These are phyloP conservation scores for Blastobotrys illinoisensis DNA, from an alignment of 1,139 yeast species.

Conservation along the genomic window DNA sequence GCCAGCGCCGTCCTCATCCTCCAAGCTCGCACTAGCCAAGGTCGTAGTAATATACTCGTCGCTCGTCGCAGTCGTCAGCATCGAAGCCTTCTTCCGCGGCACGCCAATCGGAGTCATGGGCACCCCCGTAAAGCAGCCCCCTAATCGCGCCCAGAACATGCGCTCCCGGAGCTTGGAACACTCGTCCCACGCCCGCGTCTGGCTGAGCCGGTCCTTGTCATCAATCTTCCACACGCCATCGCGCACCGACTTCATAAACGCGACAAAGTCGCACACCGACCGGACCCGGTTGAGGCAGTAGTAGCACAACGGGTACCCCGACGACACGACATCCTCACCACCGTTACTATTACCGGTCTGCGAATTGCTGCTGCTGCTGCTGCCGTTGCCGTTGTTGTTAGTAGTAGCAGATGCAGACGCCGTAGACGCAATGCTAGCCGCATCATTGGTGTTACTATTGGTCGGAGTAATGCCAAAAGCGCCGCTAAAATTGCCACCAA, in stretches of 20 bases:
- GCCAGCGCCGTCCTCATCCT: background rate
- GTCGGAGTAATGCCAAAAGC: background rate
- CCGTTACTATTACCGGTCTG: background rate
- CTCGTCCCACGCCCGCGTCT: slow-evolving; percentile 64
- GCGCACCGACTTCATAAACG: slow-evolving; percentile 62
- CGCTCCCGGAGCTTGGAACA: slow-evolving; percentile 50
- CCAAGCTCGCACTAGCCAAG: background rate
- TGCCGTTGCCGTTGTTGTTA: slow-evolving; percentile 4
- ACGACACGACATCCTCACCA: slow-evolving; percentile 11
- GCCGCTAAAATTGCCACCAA: too few species aligned
- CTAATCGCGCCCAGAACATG: slow-evolving; percentile 81
- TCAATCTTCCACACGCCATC: slow-evolving; percentile 48
- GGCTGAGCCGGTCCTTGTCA: slow-evolving; percentile 33
- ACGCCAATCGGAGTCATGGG: background rate
- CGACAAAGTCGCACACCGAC: slow-evolving; percentile 71
- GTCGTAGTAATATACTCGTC: background rate
- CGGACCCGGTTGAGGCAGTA: slow-evolving; percentile 76
- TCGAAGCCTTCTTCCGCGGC: background rate
- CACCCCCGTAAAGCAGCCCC: slow-evolving; percentile 35
- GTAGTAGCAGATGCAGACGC: background rate
- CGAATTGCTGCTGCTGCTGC: slow-evolving; percentile 1
- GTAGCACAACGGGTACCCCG: slow-evolving; percentile 69
- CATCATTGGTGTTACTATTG: slow-evolving; percentile 1
- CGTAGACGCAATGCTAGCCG: background rate
- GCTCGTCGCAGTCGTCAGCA: background rate